These are phyloP conservation scores for Evansstolkia leycettana DNA, from an alignment of 495 filamentous ascomycete genomes.

Conservation along the genomic window DNA sequence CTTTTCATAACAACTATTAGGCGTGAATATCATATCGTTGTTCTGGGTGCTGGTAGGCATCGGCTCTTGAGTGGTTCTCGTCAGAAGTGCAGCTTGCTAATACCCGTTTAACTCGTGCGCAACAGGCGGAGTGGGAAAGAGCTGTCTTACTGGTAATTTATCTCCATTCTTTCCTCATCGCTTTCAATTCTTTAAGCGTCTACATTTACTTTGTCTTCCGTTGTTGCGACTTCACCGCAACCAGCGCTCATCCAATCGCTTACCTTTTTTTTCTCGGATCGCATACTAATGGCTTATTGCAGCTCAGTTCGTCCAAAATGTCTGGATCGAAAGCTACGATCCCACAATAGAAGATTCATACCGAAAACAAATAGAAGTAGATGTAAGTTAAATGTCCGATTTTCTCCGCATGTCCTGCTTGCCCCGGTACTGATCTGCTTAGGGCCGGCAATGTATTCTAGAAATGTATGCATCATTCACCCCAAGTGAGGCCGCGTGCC, in stretches of 20 bases:
- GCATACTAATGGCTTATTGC: conserved; percentile 10
- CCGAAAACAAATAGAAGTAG: conserved; percentile 84
- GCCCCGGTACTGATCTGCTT: conserved; percentile 12
- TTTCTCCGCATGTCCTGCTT: background rate
- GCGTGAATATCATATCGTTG: conserved; percentile 86
- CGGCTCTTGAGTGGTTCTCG: conserved; percentile 1
- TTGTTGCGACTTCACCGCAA: too few species aligned
- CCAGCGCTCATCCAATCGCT: too few species aligned
- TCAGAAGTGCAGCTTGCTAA: conserved; percentile 2
- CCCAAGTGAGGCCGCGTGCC: too few species aligned
- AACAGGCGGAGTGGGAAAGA: conserved; percentile 92
- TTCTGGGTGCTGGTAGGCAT: conserved; percentile 68
- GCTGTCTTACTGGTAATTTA: conserved; percentile 96
- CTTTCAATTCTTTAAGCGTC: background rate
- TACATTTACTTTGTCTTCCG: too few species aligned
- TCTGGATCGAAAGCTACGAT: conserved; percentile 99
- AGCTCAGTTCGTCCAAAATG: conserved; percentile 99
- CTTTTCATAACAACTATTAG: conserved; percentile 18
- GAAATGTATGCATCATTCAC: conserved; percentile 62
- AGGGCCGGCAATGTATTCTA: conserved; percentile 92
- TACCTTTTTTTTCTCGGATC: conserved; percentile 5
- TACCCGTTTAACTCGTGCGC: conserved; percentile 7
- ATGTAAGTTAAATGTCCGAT: conserved; percentile 51
- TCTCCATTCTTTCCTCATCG: conserved; percentile 13
- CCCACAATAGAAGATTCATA: conserved; percentile 98